Conservation (phyloP, 202 grass and related monocot species). For the Musa balbisiana region DNA sequence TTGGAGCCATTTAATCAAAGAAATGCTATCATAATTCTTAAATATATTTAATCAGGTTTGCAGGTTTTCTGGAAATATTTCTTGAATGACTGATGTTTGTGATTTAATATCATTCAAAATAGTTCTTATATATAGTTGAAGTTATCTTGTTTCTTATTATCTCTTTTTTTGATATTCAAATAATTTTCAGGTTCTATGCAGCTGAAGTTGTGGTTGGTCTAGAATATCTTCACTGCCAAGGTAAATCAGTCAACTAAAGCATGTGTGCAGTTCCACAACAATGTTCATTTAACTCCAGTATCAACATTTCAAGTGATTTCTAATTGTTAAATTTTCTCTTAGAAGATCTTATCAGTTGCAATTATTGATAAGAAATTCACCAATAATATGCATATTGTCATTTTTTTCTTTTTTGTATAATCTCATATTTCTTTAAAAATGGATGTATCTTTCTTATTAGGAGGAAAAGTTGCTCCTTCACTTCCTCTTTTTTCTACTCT, state of each 20-base stretch:
- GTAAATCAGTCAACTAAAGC: constrained; percentile 28
- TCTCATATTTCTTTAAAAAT: no score
- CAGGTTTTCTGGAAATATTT: neutral
- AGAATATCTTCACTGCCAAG: constrained; percentile 93
- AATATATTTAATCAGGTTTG: neutral
- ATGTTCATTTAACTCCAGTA: neutral
- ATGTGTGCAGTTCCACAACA: neutral
- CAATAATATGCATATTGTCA: no score
- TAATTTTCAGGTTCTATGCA: constrained; percentile 83
- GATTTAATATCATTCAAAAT: neutral
- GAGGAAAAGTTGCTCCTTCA: no score
- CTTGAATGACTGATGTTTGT: neutral
- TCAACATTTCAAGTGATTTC: neutral
- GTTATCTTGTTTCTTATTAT: neutral
- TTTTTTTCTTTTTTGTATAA: no score
- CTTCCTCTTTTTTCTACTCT: no score
- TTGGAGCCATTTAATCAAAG: no score
- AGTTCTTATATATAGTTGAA: neutral
- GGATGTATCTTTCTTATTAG: no score
- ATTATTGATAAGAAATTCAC: no score
- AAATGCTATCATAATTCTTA: no score
- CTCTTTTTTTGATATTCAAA: constrained; percentile 6
- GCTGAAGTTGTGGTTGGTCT: constrained; percentile 83
- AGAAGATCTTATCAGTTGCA: no score
- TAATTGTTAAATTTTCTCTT: no score